These are phyloP conservation scores for Rhodotorula paludigena DNA, from an alignment of 768 basidiomycete genomes.

Conservation along the genomic window DNA sequence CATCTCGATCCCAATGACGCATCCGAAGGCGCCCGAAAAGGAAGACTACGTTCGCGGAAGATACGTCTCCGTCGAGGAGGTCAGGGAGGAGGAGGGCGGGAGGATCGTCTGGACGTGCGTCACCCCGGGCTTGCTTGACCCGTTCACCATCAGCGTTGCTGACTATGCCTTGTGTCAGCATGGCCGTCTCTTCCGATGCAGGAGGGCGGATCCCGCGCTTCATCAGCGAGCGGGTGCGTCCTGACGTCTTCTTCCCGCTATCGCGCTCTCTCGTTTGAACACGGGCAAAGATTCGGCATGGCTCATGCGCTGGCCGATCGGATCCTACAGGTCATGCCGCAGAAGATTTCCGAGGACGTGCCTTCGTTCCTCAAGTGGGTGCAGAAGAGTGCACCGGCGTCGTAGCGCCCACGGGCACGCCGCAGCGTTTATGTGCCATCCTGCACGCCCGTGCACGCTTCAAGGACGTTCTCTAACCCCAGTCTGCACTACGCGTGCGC, in stretches of 20 bases:
- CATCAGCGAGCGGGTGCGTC: conserved; percentile 44
- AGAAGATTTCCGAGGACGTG: conserved; percentile 46
- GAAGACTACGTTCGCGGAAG: conserved; percentile 42
- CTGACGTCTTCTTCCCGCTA: neutral
- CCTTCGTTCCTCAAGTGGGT: conserved; percentile 44
- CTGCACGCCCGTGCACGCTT: too few relatives aligned
- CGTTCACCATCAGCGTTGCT: too few relatives aligned
- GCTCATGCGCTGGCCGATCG: too few relatives aligned
- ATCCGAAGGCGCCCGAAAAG: conserved; percentile 43
- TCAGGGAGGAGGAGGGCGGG: conserved; percentile 34
- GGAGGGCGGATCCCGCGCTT: conserved; percentile 44
- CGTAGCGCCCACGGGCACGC: neutral
- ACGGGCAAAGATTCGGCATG: neutral
- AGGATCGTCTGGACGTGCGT: conserved; percentile 46
- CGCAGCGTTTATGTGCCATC: too few relatives aligned
- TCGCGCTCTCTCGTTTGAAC: neutral
- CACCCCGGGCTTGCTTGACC: neutral
- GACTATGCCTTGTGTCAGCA: neutral
- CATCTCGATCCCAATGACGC: conserved; percentile 46
- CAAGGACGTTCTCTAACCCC: too few relatives aligned
- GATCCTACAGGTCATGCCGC: conserved; percentile 40
- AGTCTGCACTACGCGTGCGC: too few relatives aligned
- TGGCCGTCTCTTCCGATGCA: conserved; percentile 14
- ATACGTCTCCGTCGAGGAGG: conserved; percentile 46
- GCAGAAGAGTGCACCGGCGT: neutral